A percentile compares a stretch with the other conserved stretches of the same genome.
These are phyloP conservation scores for Aspergillus sp. DNA, from an alignment of 2,329 filamentous ascomycete genomes.

Conservation along the genomic window DNA sequence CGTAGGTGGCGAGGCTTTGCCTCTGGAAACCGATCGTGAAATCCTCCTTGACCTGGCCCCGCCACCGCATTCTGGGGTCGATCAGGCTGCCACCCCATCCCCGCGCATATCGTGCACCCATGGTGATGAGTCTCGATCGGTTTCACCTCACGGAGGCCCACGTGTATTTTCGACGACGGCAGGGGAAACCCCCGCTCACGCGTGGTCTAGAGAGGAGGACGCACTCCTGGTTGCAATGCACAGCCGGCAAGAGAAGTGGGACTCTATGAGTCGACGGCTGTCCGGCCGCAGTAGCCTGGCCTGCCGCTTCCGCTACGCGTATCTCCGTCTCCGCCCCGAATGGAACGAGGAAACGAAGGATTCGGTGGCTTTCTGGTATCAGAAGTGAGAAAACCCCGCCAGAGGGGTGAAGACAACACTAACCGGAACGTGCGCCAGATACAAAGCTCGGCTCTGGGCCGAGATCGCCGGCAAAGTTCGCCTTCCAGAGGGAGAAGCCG, in stretches of 20 bases:
- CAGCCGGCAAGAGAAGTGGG: constrained; percentile 1
- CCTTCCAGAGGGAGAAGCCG: constrained; percentile 3
- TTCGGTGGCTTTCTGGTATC: constrained; percentile 3
- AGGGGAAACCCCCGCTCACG: neutral
- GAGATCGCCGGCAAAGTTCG: constrained; percentile 2
- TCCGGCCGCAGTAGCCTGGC: constrained; percentile 2
- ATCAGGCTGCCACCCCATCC: neutral
- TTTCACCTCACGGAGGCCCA: neutral
- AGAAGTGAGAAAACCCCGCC: constrained; percentile 1
- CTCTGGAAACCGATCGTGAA: neutral
- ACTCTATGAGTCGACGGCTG: constrained; percentile 1
- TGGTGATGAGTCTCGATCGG: neutral
- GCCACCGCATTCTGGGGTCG: neutral
- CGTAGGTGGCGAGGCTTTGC: neutral
- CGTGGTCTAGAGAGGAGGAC: constrained; percentile 3
- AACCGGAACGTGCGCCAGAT: neutral
- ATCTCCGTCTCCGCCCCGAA: constrained; percentile 4
- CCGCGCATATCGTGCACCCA: neutral
- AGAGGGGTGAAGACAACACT: neutral
- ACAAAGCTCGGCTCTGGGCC: constrained; percentile 5
- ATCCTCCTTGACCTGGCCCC: neutral
- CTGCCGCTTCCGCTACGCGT: constrained; percentile 6
- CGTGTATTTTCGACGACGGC: neutral
- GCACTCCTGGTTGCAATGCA: constrained; percentile 2
- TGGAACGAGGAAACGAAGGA: constrained; percentile 5